A percentile compares a stretch with the other conserved stretches of the same genome.
These are phyloP conservation scores for Brassica balearica DNA, from an alignment of 441 rosid species.

Conservation along the genomic window DNA sequence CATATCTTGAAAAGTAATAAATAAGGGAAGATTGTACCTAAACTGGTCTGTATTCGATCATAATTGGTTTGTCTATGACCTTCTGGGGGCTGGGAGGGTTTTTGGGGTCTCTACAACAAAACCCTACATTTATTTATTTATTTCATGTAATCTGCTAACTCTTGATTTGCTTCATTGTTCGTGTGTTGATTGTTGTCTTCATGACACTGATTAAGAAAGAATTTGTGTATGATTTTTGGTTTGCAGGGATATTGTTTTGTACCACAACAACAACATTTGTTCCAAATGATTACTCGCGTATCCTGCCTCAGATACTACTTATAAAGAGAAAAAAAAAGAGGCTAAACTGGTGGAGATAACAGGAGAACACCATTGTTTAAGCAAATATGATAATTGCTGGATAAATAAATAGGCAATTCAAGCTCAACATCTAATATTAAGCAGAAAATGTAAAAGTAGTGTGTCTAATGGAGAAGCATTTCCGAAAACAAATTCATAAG, in stretches of 20 bases:
- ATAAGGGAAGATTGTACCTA: conserved; percentile 6
- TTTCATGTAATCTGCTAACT: neutral
- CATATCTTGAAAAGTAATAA: neutral
- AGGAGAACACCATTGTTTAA: neutral
- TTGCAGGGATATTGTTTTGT: conserved; percentile 11
- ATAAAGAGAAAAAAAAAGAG: too few species aligned
- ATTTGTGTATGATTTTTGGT: conserved; percentile 11
- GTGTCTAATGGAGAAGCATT: too few species aligned
- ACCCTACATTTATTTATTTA: conserved; percentile 10
- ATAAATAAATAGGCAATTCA: too few species aligned
- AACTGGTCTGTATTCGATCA: neutral
- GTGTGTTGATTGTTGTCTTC: neutral
- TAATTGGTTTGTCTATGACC: conserved; percentile 7
- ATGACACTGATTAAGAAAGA: neutral
- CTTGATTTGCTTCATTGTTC: conserved; percentile 11
- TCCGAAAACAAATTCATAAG: too few species aligned
- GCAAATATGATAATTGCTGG: neutral
- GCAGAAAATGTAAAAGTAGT: too few species aligned
- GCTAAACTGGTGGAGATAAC: neutral
- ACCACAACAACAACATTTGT: neutral
- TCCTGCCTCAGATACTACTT: too few species aligned
- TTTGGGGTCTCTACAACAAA: conserved; percentile 24
- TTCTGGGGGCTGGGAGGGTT: conserved; percentile 1
- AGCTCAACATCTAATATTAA: too few species aligned
- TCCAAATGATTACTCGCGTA: too few species aligned